Percentiles rank a stretch among this genome's conserved stretches.
Conservation (phyloP, 2,329 filamentous ascomycete genomes). For the Cryphonectria radicalis region DNA sequence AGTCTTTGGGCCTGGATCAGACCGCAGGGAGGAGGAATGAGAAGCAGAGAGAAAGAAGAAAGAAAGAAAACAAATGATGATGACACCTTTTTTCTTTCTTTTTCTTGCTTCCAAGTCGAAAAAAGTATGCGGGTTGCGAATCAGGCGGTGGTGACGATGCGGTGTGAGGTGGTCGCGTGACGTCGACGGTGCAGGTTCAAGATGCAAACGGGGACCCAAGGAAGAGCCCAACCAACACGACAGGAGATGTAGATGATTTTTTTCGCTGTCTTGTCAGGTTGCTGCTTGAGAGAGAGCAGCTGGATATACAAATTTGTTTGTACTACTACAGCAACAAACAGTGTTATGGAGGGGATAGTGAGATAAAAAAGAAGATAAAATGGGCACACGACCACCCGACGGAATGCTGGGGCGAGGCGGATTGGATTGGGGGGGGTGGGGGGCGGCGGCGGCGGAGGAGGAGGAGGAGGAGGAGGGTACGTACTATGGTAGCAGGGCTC, state of each 20-base stretch:
- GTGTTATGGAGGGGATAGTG: neutral
- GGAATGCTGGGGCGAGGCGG: neutral
- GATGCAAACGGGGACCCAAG: conserved; percentile 1
- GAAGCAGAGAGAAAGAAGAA: neutral
- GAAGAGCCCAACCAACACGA: neutral
- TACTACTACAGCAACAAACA: neutral
- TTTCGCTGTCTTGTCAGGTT: neutral
- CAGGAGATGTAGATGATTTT: neutral
- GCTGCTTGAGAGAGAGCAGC: neutral
- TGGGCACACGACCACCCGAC: conserved; percentile 1
- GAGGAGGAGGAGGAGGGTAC: neutral
- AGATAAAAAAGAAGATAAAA: neutral
- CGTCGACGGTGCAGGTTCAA: neutral
- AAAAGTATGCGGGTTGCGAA: neutral
- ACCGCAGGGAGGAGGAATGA: neutral
- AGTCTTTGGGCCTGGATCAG: neutral
- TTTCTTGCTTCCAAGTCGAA: neutral
- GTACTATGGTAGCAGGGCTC: neutral
- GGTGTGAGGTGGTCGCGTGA: conserved; percentile 6
- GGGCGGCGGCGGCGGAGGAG: no score
- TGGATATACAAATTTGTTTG: neutral
- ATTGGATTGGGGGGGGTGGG: neutral
- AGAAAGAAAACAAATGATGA: neutral
- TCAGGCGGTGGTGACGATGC: neutral
- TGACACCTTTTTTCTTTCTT: neutral